Conservation (phyloP, 2,329 filamentous ascomycete species). For the Penicillium palitans region DNA sequence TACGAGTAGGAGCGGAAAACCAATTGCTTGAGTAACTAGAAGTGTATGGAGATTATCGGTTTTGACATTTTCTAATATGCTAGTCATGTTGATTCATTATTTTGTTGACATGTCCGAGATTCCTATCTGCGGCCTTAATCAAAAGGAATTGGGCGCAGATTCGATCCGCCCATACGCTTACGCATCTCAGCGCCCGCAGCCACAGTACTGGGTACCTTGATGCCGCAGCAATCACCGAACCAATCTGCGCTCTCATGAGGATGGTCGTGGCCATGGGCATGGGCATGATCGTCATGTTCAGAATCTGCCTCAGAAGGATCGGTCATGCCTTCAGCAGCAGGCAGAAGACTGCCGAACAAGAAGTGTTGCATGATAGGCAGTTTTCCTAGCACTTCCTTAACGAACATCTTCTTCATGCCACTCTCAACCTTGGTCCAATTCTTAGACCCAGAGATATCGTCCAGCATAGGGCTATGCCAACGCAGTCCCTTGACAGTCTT, state of each 20-base stretch:
- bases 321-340: constrained; percentile 77
- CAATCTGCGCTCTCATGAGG: constrained; percentile 57
- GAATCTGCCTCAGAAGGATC: constrained; percentile 43
- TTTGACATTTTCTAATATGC: neutral
- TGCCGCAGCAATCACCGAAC: constrained; percentile 97
- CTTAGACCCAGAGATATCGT: constrained; percentile 90
- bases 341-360: constrained; percentile 81
- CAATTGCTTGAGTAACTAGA: neutral
- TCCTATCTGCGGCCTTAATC: constrained; percentile 35
- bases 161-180: constrained; percentile 66
- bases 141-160: constrained; percentile 61
- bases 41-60: neutral
- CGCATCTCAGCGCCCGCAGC: constrained; percentile 86
- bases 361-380: constrained; percentile 99
- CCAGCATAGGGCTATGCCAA: constrained; percentile 98
- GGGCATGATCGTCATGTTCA: constrained; percentile 59
- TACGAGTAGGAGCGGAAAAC: no score
- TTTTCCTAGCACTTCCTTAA: constrained; percentile 88
- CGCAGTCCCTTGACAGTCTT: constrained; percentile 93
- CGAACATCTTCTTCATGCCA: constrained; percentile 96
- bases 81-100: constrained; percentile 6
- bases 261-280: constrained; percentile 66
- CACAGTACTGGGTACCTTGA: constrained; percentile 91
- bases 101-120: neutral
- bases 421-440: constrained; percentile 89